phyloP scores from a whole-genome alignment of 2,329 filamentous ascomycete species.

The Penicillium sp. region DNA sequence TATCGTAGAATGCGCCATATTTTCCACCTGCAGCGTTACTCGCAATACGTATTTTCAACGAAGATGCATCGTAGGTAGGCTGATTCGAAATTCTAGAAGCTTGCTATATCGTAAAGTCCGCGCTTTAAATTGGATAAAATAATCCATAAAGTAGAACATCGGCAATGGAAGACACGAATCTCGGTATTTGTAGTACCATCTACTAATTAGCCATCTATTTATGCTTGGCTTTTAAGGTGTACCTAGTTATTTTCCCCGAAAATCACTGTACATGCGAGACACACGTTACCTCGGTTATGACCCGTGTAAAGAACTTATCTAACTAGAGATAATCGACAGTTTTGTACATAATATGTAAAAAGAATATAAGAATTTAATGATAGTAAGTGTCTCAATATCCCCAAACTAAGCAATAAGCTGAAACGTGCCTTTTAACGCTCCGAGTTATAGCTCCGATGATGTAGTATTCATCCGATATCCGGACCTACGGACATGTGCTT shows the following conservation, averaged over 20 bases:
- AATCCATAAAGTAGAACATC: background rate
- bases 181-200: background rate
- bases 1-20: background rate
- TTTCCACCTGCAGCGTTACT: background rate
- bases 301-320: background rate
- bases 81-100: background rate
- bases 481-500: constrained; percentile 23
- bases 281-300: background rate
- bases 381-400: background rate
- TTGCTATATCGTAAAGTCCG: no score
- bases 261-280: background rate
- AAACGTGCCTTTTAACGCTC: background rate
- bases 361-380: background rate
- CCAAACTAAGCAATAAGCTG: background rate
- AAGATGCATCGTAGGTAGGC: background rate
- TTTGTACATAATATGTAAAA: background rate
- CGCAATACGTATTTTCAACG: background rate
- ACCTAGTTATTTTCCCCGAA: background rate
- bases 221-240: background rate
- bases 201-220: background rate
- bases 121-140: background rate
- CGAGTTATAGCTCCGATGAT: background rate
- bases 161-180: background rate
- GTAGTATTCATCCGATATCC: constrained; percentile 18
- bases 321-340: background rate